These are phyloP conservation scores for Melocanna baccifera DNA, from an alignment of 176 grass and related monocot genomes.

Conservation along the genomic window DNA sequence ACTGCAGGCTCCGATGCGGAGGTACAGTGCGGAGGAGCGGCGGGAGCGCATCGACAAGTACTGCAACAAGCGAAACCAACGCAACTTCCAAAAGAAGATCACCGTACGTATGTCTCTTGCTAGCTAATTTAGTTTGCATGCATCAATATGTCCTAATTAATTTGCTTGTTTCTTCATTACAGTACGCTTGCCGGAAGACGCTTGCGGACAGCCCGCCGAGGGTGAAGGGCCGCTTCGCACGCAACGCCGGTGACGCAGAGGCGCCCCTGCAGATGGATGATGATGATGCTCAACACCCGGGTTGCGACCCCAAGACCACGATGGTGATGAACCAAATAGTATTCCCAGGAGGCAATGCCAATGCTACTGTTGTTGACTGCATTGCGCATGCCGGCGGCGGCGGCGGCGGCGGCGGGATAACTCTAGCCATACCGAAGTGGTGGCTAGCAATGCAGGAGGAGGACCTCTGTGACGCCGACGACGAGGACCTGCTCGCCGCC, in stretches of 20 bases:
- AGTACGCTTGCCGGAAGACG: slow-evolving; percentile 89
- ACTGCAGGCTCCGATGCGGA: background rate
- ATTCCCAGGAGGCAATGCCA: too few relatives aligned
- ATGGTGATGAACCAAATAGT: too few relatives aligned
- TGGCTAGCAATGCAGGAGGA: slow-evolving; percentile 53
- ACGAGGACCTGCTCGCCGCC: slow-evolving; percentile 47
- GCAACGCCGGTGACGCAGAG: slow-evolving; percentile 21
- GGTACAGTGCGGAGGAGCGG: slow-evolving; percentile 73
- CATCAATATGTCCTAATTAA: too few relatives aligned
- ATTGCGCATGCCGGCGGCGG: background rate
- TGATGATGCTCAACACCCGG: background rate
- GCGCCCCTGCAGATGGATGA: background rate
- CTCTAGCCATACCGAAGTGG: slow-evolving; percentile 30
- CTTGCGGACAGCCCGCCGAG: slow-evolving; percentile 77
- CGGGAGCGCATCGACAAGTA: slow-evolving; percentile 87
- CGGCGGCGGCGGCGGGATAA: too few relatives aligned
- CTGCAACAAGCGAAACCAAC: slow-evolving; percentile 75
- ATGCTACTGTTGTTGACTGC: too few relatives aligned
- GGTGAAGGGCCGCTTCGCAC: slow-evolving; percentile 80
- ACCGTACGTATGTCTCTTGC: slow-evolving; percentile 36
- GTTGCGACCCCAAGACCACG: too few relatives aligned
- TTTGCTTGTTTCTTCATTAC: background rate
- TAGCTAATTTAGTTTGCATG: too few relatives aligned
- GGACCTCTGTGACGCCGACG: background rate
- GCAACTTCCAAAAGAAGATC: slow-evolving; percentile 96